Conservation (phyloP, 2,329 filamentous ascomycete genomes). For the Triangularia verruculosa region DNA sequence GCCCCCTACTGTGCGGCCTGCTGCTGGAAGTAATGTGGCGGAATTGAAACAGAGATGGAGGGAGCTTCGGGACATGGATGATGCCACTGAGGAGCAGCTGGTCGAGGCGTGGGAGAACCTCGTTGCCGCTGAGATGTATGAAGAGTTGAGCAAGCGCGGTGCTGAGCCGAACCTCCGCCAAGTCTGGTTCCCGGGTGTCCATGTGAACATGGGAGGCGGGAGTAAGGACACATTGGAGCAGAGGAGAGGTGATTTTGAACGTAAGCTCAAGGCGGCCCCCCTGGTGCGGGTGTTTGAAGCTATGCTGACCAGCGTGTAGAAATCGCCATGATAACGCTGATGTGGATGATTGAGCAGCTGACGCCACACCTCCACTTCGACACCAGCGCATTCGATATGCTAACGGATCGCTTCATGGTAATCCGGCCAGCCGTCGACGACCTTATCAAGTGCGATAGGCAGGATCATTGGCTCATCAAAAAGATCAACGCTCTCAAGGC, state of each 20-base stretch:
- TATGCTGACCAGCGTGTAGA: conserved; percentile 16
- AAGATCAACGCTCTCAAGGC: conserved; percentile 4
- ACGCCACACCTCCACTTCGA: conserved; percentile 11
- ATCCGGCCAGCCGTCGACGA: conserved; percentile 6
- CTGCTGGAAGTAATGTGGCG: neutral
- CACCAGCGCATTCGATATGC: neutral
- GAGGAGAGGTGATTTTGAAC: neutral
- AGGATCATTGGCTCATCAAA: conserved; percentile 10
- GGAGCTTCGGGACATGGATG: neutral
- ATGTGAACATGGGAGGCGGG: conserved; percentile 60
- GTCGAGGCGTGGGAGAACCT: neutral
- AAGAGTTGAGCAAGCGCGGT: conserved; percentile 12
- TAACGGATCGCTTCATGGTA: neutral
- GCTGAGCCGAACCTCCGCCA: conserved; percentile 23
- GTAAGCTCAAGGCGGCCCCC: neutral
- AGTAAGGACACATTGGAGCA: conserved; percentile 36
- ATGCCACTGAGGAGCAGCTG: neutral
- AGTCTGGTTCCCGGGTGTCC: conserved; percentile 56
- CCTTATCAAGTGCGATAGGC: conserved; percentile 1
- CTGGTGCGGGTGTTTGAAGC: neutral
- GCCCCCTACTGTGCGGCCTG: neutral
- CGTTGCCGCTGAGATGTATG: neutral
- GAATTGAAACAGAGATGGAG: neutral
- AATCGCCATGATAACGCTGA: conserved; percentile 27
- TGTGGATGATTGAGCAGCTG: conserved; percentile 30